Evolutionary conservation across 257 asterid species (phyloP).

Genomic region (Ilex asprella): DNA sequence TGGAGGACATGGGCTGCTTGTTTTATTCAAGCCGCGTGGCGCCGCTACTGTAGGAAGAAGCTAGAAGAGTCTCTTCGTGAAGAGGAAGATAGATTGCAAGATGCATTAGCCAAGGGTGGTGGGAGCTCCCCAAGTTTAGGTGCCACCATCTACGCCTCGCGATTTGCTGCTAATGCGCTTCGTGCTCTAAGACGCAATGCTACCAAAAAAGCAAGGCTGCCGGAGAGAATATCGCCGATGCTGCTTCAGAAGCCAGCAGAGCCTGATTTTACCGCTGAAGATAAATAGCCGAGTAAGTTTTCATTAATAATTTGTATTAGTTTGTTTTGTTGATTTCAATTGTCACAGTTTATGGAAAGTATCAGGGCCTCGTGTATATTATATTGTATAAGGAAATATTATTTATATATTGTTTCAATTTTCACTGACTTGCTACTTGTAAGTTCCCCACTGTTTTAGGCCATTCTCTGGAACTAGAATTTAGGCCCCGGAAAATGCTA

Average conservation of each 20-base stretch:
- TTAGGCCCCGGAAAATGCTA: too few relatives aligned
- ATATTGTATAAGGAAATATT: too few relatives aligned
- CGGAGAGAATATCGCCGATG: constrained; percentile 67
- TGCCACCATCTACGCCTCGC: constrained; percentile 83
- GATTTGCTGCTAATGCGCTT: constrained; percentile 89
- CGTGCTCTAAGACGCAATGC: constrained; percentile 56
- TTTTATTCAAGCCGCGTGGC: constrained; percentile 93
- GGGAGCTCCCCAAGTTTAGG: constrained; percentile 73
- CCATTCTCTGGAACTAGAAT: too few relatives aligned
- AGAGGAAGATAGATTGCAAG: constrained; percentile 69
- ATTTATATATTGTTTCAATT: too few relatives aligned
- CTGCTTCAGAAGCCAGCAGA: constrained; percentile 91
- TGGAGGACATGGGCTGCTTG: constrained; percentile 99
- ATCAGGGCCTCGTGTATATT: too few relatives aligned
- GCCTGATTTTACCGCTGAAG: constrained; percentile 80
- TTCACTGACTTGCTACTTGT: too few relatives aligned
- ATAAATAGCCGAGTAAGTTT: constrained; percentile 20
- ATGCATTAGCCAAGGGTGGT: constrained; percentile 62
- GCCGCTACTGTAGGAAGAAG: constrained; percentile 67
- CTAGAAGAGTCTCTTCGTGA: constrained; percentile 71
- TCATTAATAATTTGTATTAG: too few relatives aligned
- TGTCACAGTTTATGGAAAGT: too few relatives aligned
- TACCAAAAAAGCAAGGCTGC: constrained; percentile 52
- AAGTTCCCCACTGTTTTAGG: too few relatives aligned
- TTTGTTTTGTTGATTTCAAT: background rate